Conservation (phyloP, 2,329 filamentous ascomycete genomes). For the Raffaelea arxii region DNA sequence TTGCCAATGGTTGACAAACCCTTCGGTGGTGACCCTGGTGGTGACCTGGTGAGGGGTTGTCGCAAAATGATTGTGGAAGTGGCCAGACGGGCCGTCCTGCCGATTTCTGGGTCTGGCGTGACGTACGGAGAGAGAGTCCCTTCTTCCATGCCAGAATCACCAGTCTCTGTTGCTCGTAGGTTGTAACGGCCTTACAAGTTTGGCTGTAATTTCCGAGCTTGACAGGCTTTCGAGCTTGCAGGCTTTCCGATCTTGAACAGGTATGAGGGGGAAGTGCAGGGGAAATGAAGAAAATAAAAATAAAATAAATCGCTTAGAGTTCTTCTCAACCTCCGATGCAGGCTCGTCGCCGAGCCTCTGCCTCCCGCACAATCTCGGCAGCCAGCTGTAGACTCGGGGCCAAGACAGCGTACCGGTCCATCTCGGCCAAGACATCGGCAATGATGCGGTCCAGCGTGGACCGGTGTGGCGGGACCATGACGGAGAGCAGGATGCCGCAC, state of each 20-base stretch:
- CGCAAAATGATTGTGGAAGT: no score
- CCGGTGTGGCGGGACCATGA: conserved; percentile 45
- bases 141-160: no score
- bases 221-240: background rate
- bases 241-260: background rate
- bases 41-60: no score
- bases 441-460: conserved; percentile 67
- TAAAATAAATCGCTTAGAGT: background rate
- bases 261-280: background rate
- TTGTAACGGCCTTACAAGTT: no score
- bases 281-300: background rate
- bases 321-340: conserved; percentile 43
- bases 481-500: conserved; percentile 49
- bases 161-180: no score
- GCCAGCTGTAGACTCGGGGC: conserved; percentile 67
- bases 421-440: conserved; percentile 65
- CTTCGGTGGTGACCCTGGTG: no score
- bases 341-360: conserved; percentile 60
- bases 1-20: no score
- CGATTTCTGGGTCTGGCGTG: no score
- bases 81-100: no score
- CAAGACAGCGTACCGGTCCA: conserved; percentile 63
- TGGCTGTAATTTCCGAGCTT: no score
- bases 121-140: no score
- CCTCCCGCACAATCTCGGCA: conserved; percentile 74